Conservation (phyloP, 2,329 filamentous ascomycete species). For the Ceratocystis diversiconidia region DNA sequence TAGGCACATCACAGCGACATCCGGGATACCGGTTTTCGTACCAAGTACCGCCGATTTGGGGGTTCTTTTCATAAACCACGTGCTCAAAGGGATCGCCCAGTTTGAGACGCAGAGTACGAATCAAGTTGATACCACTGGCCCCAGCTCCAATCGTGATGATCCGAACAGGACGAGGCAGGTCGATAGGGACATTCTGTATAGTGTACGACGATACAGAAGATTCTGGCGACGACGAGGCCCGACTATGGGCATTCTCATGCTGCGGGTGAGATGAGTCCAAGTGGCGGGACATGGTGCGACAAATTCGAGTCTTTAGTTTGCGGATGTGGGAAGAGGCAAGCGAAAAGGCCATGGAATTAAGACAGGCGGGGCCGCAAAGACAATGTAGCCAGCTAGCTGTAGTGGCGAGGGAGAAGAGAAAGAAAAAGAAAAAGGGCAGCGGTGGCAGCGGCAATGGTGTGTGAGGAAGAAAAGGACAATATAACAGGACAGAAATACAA, state of each 20-base stretch:
- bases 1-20: constrained; percentile 42
- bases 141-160: constrained; percentile 24
- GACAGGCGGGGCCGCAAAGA: not conserved
- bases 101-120: constrained; percentile 32
- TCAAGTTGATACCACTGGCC: constrained; percentile 24
- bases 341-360: not conserved
- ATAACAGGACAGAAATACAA: not conserved
- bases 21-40: constrained; percentile 45
- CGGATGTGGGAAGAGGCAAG: not conserved
- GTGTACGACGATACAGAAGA: constrained; percentile 5
- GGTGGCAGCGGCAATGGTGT: not conserved
- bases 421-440: not conserved
- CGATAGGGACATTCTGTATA: constrained; percentile 13
- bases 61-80: constrained; percentile 42
- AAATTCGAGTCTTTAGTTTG: not conserved
- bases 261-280: constrained; percentile 11
- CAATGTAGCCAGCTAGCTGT: too few species aligned
- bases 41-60: constrained; percentile 43
- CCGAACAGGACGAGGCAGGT: constrained; percentile 19
- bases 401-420: not conserved
- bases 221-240: not conserved
- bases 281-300: constrained; percentile 12
- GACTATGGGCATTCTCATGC: constrained; percentile 10
- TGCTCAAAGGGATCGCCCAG: constrained; percentile 30
- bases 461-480: not conserved